Evolutionary conservation across 345 rosid species (phyloP).

Genomic region (Hibiscus syriacus): DNA sequence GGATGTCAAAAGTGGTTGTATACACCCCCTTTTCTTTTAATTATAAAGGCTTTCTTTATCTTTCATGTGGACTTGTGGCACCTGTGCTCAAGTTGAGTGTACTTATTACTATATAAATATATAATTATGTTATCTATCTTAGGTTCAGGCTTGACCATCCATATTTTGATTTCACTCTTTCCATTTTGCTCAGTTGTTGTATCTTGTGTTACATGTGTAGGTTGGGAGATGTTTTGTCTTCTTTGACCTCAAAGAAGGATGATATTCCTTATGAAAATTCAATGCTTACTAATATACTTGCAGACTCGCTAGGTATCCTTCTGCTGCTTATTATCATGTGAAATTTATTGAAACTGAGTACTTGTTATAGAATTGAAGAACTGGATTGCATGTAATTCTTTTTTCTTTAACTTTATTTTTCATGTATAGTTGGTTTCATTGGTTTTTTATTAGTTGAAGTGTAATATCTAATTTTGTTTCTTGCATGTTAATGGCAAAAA

Average conservation of each 20-base stretch:
- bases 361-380: too few species aligned
- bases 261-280: conserved; percentile 83
- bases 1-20: neutral
- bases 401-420: neutral
- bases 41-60: neutral
- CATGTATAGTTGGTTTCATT: conserved; percentile 1
- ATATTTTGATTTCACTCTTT: conserved; percentile 11
- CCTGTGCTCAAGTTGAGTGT: neutral
- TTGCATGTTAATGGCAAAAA: too few species aligned
- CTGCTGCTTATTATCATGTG: neutral
- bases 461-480: neutral
- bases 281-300: conserved; percentile 61
- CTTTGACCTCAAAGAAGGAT: conserved; percentile 78
- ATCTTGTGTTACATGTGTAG: conserved; percentile 31
- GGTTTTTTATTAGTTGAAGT: neutral
- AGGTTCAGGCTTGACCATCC: neutral
- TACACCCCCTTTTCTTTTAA: neutral
- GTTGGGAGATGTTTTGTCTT: conserved; percentile 93
- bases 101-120: too few species aligned
- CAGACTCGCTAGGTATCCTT: conserved; percentile 76
- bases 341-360: neutral
- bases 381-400: conserved; percentile 2
- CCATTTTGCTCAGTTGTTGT: neutral
- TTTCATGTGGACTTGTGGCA: neutral
- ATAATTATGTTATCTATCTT: neutral